Conservation (phyloP, 352 stramenopile species). For the Globisporangium orthogonon region DNA sequence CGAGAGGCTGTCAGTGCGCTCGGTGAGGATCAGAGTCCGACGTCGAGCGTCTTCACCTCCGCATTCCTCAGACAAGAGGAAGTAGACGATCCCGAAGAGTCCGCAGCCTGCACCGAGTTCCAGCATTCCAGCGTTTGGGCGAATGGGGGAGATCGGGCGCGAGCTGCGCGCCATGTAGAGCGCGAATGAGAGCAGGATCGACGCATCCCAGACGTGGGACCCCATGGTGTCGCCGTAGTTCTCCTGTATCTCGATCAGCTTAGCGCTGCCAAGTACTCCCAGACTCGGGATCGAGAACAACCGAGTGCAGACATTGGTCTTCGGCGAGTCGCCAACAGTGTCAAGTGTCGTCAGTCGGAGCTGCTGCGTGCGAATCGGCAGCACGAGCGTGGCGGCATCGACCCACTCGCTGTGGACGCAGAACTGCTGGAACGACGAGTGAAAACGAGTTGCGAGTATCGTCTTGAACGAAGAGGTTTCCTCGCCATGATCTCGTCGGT, state of each 20-base stretch:
- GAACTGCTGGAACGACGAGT: slow-evolving; percentile 22
- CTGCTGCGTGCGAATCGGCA: slow-evolving; percentile 26
- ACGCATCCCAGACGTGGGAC: slow-evolving; percentile 62
- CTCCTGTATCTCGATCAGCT: slow-evolving; percentile 31
- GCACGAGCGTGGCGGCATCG: slow-evolving; percentile 19
- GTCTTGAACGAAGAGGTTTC: background rate
- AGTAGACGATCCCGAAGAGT: slow-evolving; percentile 33
- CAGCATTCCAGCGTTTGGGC: slow-evolving; percentile 13
- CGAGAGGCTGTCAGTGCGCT: slow-evolving; percentile 22
- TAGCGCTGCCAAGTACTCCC: too few relatives aligned
- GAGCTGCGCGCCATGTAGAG: slow-evolving; percentile 13
- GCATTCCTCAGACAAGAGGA: background rate
- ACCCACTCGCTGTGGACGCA: slow-evolving; percentile 30
- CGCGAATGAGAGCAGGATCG: slow-evolving; percentile 39
- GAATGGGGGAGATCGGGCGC: background rate
- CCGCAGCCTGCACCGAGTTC: slow-evolving; percentile 46
- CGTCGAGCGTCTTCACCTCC: background rate
- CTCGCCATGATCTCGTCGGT: background rate
- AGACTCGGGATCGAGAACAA: slow-evolving; percentile 7
- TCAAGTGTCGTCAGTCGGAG: slow-evolving; percentile 11
- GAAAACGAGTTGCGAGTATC: slow-evolving; percentile 1
- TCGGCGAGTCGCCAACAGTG: background rate
- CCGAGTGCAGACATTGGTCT: background rate
- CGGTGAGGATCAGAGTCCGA: slow-evolving; percentile 22
- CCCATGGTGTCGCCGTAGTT: slow-evolving; percentile 65